Evolutionary conservation across 2,329 filamentous ascomycete genomes (phyloP).

Genomic region (Aspergillus vadensis): DNA sequence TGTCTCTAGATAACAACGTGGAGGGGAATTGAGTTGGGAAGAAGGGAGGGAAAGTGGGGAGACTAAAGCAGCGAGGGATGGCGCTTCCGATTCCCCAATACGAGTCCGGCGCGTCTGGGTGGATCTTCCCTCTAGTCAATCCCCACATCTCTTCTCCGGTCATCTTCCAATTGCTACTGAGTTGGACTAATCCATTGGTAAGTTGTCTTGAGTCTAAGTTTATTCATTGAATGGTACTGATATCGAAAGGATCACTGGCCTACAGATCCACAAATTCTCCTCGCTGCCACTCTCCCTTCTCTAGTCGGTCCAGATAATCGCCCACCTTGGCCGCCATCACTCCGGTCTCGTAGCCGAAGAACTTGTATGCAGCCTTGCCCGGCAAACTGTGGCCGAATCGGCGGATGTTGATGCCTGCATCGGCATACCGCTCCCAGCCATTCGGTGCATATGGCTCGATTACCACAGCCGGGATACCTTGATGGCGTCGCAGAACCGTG

Average conservation of each 20-base stretch:
- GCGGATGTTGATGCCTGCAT: slow-evolving; percentile 28
- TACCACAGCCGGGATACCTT: slow-evolving; percentile 46
- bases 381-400: slow-evolving; percentile 21
- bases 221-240: not conserved
- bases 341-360: slow-evolving; percentile 19
- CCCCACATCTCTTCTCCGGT: not conserved
- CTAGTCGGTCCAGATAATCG: slow-evolving; percentile 11
- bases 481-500: slow-evolving; percentile 42
- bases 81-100: no score
- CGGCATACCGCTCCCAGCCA: slow-evolving; percentile 57
- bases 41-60: no score
- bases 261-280: slow-evolving; percentile 21
- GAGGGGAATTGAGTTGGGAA: no score
- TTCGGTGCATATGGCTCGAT: slow-evolving; percentile 54
- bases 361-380: slow-evolving; percentile 22
- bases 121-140: no score
- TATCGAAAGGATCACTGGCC: not conserved
- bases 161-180: not conserved
- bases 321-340: slow-evolving; percentile 15
- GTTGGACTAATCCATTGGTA: no score
- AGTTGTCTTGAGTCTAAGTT: no score
- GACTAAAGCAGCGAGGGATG: no score
- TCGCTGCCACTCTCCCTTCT: slow-evolving; percentile 10
- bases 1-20: no score
- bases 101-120: no score